Percentiles rank a stretch among this genome's conserved stretches.
These are phyloP conservation scores for Botrytis tulipae DNA, from an alignment of 2,329 filamentous ascomycete genomes.

Conservation along the genomic window DNA sequence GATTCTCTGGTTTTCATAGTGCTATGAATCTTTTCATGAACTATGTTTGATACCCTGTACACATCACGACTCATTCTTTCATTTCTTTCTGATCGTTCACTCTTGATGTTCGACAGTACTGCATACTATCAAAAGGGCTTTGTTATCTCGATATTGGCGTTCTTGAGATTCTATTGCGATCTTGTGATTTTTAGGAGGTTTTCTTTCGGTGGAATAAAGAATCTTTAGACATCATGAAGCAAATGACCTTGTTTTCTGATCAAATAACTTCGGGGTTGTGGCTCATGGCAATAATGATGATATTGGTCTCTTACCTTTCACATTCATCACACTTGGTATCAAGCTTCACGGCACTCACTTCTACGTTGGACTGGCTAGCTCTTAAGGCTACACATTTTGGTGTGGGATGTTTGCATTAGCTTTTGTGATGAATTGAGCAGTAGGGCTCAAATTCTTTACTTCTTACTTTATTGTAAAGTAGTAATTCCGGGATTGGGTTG, in stretches of 20 bases:
- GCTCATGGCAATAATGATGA: slow-evolving; percentile 4
- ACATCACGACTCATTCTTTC: slow-evolving; percentile 23
- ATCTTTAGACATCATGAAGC: slow-evolving; percentile 4
- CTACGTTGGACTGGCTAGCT: not conserved
- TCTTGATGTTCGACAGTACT: slow-evolving; percentile 27
- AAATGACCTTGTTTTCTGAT: not conserved
- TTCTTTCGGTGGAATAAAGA: not conserved
- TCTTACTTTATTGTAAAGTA: slow-evolving; percentile 9
- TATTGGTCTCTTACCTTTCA: not conserved
- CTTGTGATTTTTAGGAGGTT: not conserved
- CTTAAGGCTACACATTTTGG: not conserved
- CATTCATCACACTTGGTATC: not conserved
- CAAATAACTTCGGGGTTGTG: not conserved
- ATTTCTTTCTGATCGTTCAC: slow-evolving; percentile 19
- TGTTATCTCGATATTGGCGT: slow-evolving; percentile 6
- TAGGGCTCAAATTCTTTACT: not conserved
- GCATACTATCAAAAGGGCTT: slow-evolving; percentile 26
- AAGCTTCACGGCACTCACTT: not conserved
- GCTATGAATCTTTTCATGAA: slow-evolving; percentile 23
- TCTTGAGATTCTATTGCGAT: slow-evolving; percentile 10
- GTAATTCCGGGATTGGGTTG: slow-evolving; percentile 6
- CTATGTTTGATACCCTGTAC: slow-evolving; percentile 37
- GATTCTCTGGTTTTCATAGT: slow-evolving; percentile 8
- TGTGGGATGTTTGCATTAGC: not conserved
- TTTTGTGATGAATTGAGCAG: not conserved